Conservation (phyloP, 2,329 filamentous ascomycete species). For the Orbilia brochopaga region DNA sequence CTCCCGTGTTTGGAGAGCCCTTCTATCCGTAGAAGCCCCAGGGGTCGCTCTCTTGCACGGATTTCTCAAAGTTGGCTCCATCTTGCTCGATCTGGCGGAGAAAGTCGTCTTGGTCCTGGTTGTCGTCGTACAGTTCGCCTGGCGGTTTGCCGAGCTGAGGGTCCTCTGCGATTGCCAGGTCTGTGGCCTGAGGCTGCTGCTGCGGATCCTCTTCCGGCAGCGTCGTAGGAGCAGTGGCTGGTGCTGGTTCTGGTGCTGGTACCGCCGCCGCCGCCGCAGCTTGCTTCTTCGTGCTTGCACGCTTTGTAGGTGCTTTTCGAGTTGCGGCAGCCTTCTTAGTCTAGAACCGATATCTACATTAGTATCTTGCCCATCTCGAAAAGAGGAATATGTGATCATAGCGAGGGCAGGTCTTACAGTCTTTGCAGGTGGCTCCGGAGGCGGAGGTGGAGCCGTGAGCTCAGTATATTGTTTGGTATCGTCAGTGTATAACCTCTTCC, state of each 20-base stretch:
- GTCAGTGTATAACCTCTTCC: slow-evolving; percentile 39
- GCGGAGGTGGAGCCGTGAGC: slow-evolving; percentile 16
- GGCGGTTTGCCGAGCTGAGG: slow-evolving; percentile 18
- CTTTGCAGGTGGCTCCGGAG: slow-evolving; percentile 24
- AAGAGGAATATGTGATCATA: not conserved
- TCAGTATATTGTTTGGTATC: slow-evolving; percentile 30
- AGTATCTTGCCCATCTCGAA: slow-evolving; percentile 1
- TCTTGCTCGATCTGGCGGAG: slow-evolving; percentile 48
- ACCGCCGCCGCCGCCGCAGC: slow-evolving; percentile 5
- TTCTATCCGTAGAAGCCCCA: slow-evolving; percentile 43
- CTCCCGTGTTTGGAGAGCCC: not conserved
- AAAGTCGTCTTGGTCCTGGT: slow-evolving; percentile 43
- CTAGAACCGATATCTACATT: slow-evolving; percentile 15
- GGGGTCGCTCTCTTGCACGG: slow-evolving; percentile 37
- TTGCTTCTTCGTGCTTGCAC: slow-evolving; percentile 40
- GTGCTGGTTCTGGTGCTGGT: not conserved
- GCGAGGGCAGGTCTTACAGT: slow-evolving; percentile 16
- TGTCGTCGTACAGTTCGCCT: slow-evolving; percentile 29
- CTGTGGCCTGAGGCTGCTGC: not conserved
- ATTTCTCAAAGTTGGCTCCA: slow-evolving; percentile 45
- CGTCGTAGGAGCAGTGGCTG: not conserved
- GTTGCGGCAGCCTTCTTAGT: slow-evolving; percentile 37
- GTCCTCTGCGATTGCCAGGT: slow-evolving; percentile 4
- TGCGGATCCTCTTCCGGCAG: not conserved
- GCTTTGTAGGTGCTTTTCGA: slow-evolving; percentile 41